Percentiles rank a stretch among this genome's conserved stretches.
Conservation (phyloP, 805 yeast species). For the Metschnikowia koreensis region DNA sequence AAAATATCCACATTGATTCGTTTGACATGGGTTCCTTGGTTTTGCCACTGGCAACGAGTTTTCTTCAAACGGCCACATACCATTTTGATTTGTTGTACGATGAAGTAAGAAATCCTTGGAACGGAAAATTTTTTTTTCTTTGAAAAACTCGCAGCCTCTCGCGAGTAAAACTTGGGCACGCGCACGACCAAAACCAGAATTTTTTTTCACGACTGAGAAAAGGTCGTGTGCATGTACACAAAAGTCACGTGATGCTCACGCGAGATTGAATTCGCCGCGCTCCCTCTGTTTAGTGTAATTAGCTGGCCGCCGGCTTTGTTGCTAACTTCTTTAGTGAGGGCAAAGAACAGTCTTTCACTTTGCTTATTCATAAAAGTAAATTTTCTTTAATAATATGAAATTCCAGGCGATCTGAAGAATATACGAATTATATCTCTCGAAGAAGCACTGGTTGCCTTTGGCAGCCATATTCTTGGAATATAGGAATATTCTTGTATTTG, state of each 20-base stretch:
- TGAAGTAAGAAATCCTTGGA: constrained; percentile 11
- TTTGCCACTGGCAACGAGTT: not conserved
- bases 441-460: too few relatives aligned
- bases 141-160: constrained; percentile 13
- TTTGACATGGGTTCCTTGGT: not conserved
- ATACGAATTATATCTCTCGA: too few relatives aligned
- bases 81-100: constrained; percentile 16
- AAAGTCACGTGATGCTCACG: constrained; percentile 1
- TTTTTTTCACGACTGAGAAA: not conserved
- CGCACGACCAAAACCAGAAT: constrained; percentile 16
- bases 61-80: constrained; percentile 14
- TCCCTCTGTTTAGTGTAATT: too few relatives aligned
- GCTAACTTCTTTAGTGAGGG: too few relatives aligned
- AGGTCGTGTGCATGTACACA: not conserved
- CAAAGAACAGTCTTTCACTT: too few relatives aligned
- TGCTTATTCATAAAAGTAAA: too few relatives aligned
- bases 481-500: too few relatives aligned
- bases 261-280: not conserved
- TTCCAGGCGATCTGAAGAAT: too few relatives aligned
- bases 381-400: too few relatives aligned
- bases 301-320: too few relatives aligned
- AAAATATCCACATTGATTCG: not conserved
- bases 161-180: constrained; percentile 14
- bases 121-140: constrained; percentile 14
- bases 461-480: too few relatives aligned